Evolutionary conservation across 345 rosid species (phyloP).

Genomic region (Melastoma malabathricum): DNA sequence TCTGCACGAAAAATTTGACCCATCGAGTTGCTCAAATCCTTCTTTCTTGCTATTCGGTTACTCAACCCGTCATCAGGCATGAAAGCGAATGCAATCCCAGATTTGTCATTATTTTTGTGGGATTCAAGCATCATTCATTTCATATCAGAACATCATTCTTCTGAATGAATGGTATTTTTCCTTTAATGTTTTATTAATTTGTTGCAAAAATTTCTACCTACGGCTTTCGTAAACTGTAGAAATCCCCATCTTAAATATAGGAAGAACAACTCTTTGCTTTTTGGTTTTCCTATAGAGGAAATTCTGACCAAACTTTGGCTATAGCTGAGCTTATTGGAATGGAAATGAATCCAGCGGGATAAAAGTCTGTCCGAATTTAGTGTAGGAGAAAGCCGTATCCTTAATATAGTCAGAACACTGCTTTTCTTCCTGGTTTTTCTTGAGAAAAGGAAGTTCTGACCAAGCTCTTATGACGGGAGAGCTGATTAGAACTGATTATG

Average conservation of each 20-base stretch:
- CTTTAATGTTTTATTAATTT: too few relatives aligned
- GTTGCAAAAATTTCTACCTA: too few relatives aligned
- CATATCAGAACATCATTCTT: too few relatives aligned
- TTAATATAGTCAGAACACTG: background rate
- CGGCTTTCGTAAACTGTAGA: too few relatives aligned
- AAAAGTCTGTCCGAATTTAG: conserved; percentile 45
- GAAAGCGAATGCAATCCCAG: too few relatives aligned
- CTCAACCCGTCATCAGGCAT: too few relatives aligned
- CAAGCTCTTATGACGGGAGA: conserved; percentile 28
- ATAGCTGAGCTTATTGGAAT: conserved; percentile 44
- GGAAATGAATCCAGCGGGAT: conserved; percentile 36
- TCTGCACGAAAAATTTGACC: too few relatives aligned
- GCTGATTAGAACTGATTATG: conserved; percentile 21
- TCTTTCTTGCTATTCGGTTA: too few relatives aligned
- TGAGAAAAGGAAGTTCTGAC: background rate
- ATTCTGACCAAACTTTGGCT: background rate
- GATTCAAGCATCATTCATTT: too few relatives aligned
- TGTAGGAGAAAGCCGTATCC: conserved; percentile 15
- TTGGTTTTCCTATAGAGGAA: background rate
- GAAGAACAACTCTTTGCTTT: background rate
- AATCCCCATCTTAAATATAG: background rate
- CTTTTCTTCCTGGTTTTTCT: background rate
- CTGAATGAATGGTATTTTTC: too few relatives aligned
- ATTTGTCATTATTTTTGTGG: too few relatives aligned
- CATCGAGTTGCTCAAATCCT: too few relatives aligned